Evolutionary conservation across 257 asterid species (phyloP).

Genomic region (Paulownia fortunei): DNA sequence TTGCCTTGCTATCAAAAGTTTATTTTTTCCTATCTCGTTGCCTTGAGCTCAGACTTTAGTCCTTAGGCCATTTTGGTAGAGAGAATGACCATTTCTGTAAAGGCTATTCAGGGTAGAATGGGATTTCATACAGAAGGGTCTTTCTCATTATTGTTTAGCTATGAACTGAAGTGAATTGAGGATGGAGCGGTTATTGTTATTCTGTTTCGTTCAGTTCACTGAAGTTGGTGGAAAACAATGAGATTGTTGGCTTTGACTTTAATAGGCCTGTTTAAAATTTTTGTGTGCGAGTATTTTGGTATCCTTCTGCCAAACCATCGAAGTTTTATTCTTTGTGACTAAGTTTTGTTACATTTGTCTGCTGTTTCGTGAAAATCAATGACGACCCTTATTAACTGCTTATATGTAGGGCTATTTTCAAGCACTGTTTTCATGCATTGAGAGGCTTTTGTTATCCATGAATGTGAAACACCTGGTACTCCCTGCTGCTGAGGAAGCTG

Average conservation of each 20-base stretch:
- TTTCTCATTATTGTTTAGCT: not conserved
- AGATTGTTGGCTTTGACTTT: not conserved
- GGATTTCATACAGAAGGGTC: not conserved
- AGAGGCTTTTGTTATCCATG: conserved; percentile 66
- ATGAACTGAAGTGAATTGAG: not conserved
- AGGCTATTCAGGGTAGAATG: not conserved
- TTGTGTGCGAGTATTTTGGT: not conserved
- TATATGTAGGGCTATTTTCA: conserved; percentile 72
- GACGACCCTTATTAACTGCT: not conserved
- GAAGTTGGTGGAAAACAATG: too few species aligned
- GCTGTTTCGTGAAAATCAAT: not conserved
- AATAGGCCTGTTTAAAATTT: not conserved
- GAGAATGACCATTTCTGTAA: not conserved
- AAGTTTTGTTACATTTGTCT: not conserved
- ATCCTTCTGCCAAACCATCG: not conserved
- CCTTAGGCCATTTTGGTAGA: not conserved
- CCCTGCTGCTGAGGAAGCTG: conserved; percentile 29
- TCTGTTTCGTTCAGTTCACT: too few species aligned
- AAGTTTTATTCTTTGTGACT: not conserved
- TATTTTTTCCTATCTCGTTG: not conserved
- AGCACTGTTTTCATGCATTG: conserved; percentile 76
- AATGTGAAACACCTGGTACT: conserved; percentile 63
- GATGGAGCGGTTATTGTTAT: too few species aligned
- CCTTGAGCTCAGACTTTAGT: not conserved
- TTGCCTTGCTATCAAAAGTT: not conserved